Percentiles rank a stretch among this genome's conserved stretches.
phyloP scores from a whole-genome alignment of 306 rosid species.

The Lablab purpureus region DNA sequence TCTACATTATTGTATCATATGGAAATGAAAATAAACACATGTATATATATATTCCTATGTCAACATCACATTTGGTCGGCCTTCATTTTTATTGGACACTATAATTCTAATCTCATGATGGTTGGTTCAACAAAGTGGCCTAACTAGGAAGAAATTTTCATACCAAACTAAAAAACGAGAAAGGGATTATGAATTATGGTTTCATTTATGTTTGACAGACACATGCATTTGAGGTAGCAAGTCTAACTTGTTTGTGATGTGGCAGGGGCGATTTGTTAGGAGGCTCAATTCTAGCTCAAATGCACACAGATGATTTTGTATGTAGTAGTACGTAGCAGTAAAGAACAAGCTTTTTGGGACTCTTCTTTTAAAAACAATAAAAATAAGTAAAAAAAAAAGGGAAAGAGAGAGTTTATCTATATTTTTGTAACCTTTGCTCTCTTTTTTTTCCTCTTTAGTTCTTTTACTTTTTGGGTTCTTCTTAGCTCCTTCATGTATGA shows the following conservation, averaged over 20 bases:
- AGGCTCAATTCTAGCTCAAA: conserved; percentile 67
- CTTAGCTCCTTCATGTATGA: conserved; percentile 30
- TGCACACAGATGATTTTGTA: conserved; percentile 45
- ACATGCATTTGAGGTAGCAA: conserved; percentile 27
- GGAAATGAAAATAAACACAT: no score
- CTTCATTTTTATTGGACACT: background rate
- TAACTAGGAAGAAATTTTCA: background rate
- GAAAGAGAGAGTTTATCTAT: conserved; percentile 1
- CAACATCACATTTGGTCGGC: background rate
- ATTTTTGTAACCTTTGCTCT: conserved; percentile 17
- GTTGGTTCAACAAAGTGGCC: background rate
- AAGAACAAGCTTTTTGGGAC: conserved; percentile 23
- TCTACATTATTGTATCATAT: background rate
- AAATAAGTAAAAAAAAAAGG: background rate
- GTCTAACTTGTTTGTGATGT: conserved; percentile 44
- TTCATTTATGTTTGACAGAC: conserved; percentile 29
- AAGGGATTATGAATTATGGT: conserved; percentile 22
- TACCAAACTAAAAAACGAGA: background rate
- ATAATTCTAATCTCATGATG: background rate
- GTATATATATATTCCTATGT: background rate
- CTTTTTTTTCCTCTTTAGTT: background rate
- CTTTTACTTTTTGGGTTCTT: conserved; percentile 39
- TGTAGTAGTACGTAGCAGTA: conserved; percentile 26
- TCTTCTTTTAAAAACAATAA: background rate
- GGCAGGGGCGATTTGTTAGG: conserved; percentile 91